phyloP scores from a whole-genome alignment of 2,329 filamentous ascomycete genomes.

The Clarireedia monteithiana region DNA sequence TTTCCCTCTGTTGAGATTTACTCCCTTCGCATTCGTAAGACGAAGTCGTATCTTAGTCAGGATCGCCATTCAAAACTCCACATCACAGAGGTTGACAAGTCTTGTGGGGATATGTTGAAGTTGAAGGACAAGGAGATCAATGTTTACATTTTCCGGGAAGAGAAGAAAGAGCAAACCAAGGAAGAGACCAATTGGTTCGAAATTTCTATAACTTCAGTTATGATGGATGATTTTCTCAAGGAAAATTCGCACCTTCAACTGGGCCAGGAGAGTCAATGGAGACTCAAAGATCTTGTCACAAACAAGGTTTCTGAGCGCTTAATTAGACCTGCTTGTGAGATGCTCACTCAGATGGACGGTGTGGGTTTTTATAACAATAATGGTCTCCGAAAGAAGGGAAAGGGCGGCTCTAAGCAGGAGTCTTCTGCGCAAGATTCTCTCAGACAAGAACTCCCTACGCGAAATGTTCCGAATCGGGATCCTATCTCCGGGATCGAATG shows the following conservation, averaged over 20 bases:
- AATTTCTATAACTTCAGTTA: constrained; percentile 13
- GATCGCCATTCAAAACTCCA: constrained; percentile 11
- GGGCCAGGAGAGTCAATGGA: constrained; percentile 19
- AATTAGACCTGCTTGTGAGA: constrained; percentile 12
- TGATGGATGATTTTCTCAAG: constrained; percentile 10
- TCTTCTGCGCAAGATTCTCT: neutral
- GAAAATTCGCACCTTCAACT: constrained; percentile 17
- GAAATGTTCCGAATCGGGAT: neutral
- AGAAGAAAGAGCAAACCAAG: neutral
- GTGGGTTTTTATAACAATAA: constrained; percentile 21
- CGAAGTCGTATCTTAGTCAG: constrained; percentile 2
- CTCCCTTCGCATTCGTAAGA: constrained; percentile 9
- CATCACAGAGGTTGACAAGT: constrained; percentile 11
- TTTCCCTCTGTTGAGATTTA: neutral
- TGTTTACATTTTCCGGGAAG: constrained; percentile 3
- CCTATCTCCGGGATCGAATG: no score
- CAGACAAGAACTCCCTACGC: neutral
- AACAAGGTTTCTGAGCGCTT: constrained; percentile 8
- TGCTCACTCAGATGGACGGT: constrained; percentile 22
- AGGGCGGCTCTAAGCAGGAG: neutral
- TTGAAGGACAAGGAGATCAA: neutral
- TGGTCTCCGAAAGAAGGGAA: neutral
- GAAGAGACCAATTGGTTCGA: constrained; percentile 17
- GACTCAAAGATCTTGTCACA: constrained; percentile 3
- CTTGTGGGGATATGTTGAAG: neutral